Evolutionary conservation across 2,329 filamentous ascomycete species (phyloP), one percentile per base, ranked within the genome.

Genomic region (Rhynchosporium secalis): DNA sequence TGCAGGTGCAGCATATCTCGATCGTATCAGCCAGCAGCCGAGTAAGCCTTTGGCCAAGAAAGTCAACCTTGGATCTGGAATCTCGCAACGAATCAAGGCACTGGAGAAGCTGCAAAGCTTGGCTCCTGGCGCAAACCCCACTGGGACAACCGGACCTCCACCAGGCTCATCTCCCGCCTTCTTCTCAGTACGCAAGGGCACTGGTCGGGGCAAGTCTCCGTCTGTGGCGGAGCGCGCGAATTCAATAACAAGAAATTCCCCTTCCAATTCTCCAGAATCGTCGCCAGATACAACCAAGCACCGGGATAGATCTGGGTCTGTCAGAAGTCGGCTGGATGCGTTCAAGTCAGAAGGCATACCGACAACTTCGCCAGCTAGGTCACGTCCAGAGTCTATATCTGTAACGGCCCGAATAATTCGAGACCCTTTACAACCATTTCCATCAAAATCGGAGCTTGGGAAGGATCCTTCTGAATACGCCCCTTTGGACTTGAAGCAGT

Each of bases 81-180:
- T 99, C 64, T 96, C 94, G 3, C 91, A 94, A 74, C 88, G 95
- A 47, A 98, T 98, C 75, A 96, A 96, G 76, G 92, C 93, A 6
- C 80, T 99, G 58, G 91, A 96, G 73, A 93, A 92, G 75, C 82
- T 95, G 68, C 82, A 87, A 63, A 76, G 81, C 72, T 68, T 65
- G 68, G 62, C 75, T 29, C 78, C 81, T 3, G 79, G 80, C 3
- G 47, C 67, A 29, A 58, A 68, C 26, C 56, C 59, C 40, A 57
- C 63, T 38, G 49, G 61, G 36, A 59, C 65, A 12, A 58, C 64
- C 48, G 63, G 54, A 29, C 56, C 71, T n/a, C 28, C 66, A 12
- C 79, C 84, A 15, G 79, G 81, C 4, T 81, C 68, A 26, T 67
- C 72, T 5, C 80, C 85, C 7, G 78, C 84, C 1, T 84, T 88